Evolutionary conservation across 2,329 filamentous ascomycete species (phyloP).

Genomic region (Colletotrichum endophyticum): DNA sequence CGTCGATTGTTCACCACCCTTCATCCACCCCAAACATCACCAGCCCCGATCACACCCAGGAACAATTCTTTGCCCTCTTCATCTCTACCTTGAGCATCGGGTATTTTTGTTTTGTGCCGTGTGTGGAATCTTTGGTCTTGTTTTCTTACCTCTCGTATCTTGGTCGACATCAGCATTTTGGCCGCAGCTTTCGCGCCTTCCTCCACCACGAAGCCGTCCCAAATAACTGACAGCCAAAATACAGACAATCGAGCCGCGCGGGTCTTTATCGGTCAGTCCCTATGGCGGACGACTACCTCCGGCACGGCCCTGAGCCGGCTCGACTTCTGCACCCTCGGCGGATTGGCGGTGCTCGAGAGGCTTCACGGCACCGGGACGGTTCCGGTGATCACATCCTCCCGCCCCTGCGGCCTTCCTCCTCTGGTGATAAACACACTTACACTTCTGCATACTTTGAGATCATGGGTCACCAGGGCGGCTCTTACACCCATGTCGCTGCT

Average conservation of each 20-base stretch:
- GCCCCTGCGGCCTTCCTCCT: background rate
- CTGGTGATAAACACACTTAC: background rate
- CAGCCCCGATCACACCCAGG: background rate
- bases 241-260: background rate
- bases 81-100: background rate
- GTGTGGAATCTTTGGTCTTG: background rate
- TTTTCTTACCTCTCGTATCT: background rate
- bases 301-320: background rate
- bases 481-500: background rate
- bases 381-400: background rate
- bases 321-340: background rate
- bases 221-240: background rate
- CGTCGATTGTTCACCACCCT: background rate
- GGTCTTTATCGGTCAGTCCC: background rate
- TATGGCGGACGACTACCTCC: background rate
- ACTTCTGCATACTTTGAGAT: background rate
- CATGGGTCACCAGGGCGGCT: background rate
- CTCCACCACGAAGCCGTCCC: background rate
- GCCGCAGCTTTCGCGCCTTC: background rate
- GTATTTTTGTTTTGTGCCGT: background rate
- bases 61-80: background rate
- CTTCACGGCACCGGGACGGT: background rate
- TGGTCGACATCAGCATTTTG: background rate
- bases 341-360: background rate
- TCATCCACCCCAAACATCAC: background rate